These are phyloP conservation scores for Phytophthora fragariaefolia DNA, from an alignment of 352 stramenopile species.

Conservation along the genomic window DNA sequence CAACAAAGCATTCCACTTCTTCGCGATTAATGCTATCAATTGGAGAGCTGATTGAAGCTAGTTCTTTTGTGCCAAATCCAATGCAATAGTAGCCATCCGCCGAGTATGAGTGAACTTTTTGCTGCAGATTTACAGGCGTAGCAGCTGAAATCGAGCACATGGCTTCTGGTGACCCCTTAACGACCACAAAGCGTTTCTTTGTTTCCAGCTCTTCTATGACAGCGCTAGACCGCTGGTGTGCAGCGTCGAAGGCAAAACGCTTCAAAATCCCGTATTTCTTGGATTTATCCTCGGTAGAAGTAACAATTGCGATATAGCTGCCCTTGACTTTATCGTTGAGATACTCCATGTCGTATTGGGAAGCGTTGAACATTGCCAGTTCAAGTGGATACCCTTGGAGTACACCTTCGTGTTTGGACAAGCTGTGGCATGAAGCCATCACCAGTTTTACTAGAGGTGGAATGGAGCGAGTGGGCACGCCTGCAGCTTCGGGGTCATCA, in stretches of 20 bases:
- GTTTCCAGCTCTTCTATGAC: slow-evolving; percentile 46
- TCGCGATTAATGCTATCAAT: slow-evolving; percentile 26
- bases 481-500: slow-evolving; percentile 3
- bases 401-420: slow-evolving; percentile 37
- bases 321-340: slow-evolving; percentile 12
- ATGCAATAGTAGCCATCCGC: slow-evolving; percentile 76
- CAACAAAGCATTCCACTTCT: slow-evolving; percentile 52
- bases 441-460: slow-evolving; percentile 33
- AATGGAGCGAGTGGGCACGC: slow-evolving; percentile 11
- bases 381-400: slow-evolving; percentile 61
- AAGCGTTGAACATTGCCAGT: slow-evolving; percentile 56
- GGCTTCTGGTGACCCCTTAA: slow-evolving; percentile 66
- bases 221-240: slow-evolving; percentile 55
- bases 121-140: slow-evolving; percentile 58
- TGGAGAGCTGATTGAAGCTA: slow-evolving; percentile 1
- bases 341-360: slow-evolving; percentile 33
- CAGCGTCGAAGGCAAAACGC: slow-evolving; percentile 61
- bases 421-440: slow-evolving; percentile 57
- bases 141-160: slow-evolving; percentile 35
- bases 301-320: slow-evolving; percentile 34
- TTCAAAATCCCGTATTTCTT: slow-evolving; percentile 50
- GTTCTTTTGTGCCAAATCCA: slow-evolving; percentile 43
- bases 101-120: slow-evolving; percentile 49
- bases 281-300: slow-evolving; percentile 31
- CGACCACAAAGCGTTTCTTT: slow-evolving; percentile 49